These are phyloP conservation scores for Boletus bicolor DNA, from an alignment of 768 basidiomycete genomes.

Conservation along the genomic window DNA sequence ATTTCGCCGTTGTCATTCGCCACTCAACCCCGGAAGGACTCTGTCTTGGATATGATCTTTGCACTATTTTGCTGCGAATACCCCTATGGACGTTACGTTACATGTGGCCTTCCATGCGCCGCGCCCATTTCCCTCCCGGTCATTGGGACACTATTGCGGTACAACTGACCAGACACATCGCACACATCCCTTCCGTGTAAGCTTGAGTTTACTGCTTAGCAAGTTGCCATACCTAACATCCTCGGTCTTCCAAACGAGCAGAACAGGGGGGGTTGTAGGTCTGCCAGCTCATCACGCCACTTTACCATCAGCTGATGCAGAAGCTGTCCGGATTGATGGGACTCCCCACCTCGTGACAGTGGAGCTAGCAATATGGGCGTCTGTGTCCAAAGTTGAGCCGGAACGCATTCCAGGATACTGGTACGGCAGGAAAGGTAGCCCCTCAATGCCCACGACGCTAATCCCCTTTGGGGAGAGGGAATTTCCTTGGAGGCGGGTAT, in stretches of 20 bases:
- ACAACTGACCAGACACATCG: slow-evolving; percentile 32
- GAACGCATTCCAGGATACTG: slow-evolving; percentile 56
- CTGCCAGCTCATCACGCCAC: slow-evolving; percentile 13
- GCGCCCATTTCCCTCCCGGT: slow-evolving; percentile 49
- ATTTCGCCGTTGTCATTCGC: slow-evolving; percentile 1
- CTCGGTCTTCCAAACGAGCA: neutral
- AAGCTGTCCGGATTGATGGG: slow-evolving; percentile 34
- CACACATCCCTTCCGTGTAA: slow-evolving; percentile 19
- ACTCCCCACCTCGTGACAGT: slow-evolving; percentile 30
- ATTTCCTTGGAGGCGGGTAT: slow-evolving; percentile 58
- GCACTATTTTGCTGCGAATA: slow-evolving; percentile 41
- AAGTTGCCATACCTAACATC: neutral
- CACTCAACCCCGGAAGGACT: slow-evolving; percentile 47
- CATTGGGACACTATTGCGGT: slow-evolving; percentile 37
- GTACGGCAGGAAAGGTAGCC: slow-evolving; percentile 43
- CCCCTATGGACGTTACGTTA: slow-evolving; percentile 47
- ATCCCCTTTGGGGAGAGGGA: slow-evolving; percentile 53
- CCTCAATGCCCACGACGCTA: slow-evolving; percentile 30
- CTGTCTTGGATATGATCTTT: slow-evolving; percentile 43
- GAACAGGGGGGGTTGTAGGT: slow-evolving; percentile 4
- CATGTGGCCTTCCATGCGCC: slow-evolving; percentile 36
- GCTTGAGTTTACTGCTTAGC: neutral
- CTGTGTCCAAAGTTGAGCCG: slow-evolving; percentile 37
- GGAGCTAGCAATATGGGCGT: slow-evolving; percentile 27
- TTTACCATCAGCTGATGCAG: slow-evolving; percentile 5